Base-by-base conservation (phyloP, 169 alveolate genomes). In the Plasmodium ovale region DNA sequence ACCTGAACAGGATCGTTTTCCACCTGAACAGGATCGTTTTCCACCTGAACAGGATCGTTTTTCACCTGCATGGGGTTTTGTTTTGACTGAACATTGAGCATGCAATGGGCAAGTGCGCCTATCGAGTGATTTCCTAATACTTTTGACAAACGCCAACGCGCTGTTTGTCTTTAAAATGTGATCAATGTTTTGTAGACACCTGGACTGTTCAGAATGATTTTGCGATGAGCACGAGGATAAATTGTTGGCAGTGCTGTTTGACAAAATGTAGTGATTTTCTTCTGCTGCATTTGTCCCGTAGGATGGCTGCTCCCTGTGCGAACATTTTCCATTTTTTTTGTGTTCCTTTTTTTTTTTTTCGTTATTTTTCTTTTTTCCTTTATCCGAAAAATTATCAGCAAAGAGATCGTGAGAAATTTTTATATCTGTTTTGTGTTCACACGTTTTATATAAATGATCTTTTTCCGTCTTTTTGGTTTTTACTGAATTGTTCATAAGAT, bases 101-200 rank as follows among this genome's bases (percentile, higher is more conserved):
- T n/a, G 54, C 16, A 37, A 31, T 21, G 19, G 29, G 56, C 23
- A 39, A 25, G 33, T 60, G 33, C 33, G 39, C 14, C 21, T 65
- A 12, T 49, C 59, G 2, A 82, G 29, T 7, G 59, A 65, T 27
- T 12, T 51, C 49, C 90, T 65, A 9, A 82, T 54, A 82, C 53
- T 82, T 65, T 59, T 82, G 12, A 82, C 77, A 29, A 67, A 25
- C 1, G 33, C 31, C 49, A 82, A 58, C 10, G 84, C 19, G 21
- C 59, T 29, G n/a, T 59, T 73, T 33, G 88, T 73, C 59, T 73
- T 73, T 31, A 73, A 73, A 12, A 73, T 39, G 19, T 73, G 31
- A 35, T 27, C 23, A 1, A 42, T 42, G 35, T 25, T 35, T 59
- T 73, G 59, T 6, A 39, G 14, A 37, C 44, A 37, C 35, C 23